Conservation (phyloP, 2,329 filamentous ascomycete genomes). For the Penicillium sp. region DNA sequence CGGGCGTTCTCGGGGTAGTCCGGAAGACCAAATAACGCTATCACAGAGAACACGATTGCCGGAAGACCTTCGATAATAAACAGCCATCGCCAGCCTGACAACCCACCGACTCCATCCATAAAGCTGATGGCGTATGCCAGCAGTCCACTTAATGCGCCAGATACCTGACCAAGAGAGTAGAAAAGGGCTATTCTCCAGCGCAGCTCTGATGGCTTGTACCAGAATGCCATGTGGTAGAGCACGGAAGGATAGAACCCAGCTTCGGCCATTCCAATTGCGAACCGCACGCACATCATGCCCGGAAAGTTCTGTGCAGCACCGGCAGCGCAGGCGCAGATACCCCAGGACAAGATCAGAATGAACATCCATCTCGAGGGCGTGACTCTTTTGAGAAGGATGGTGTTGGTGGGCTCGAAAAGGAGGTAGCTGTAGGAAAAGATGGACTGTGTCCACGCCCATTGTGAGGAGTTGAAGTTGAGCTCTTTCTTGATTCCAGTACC, state of each 20-base stretch:
- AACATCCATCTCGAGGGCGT: conserved; percentile 39
- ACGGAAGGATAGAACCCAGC: conserved; percentile 38
- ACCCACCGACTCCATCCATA: conserved; percentile 34
- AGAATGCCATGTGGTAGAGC: conserved; percentile 42
- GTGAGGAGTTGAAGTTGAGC: conserved; percentile 30
- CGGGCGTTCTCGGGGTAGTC: conserved; percentile 35
- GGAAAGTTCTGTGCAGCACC: conserved; percentile 36
- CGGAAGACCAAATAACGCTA: conserved; percentile 32
- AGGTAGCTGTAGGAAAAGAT: conserved; percentile 45
- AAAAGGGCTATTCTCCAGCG: conserved; percentile 40
- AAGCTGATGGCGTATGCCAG: conserved; percentile 41
- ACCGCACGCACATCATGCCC: conserved; percentile 41
- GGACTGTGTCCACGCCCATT: conserved; percentile 43
- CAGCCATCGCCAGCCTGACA: conserved; percentile 41
- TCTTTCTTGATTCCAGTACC: conserved; percentile 43
- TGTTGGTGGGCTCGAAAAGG: conserved; percentile 42
- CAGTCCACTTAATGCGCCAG: conserved; percentile 33
- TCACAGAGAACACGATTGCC: conserved; percentile 30
- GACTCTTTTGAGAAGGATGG: conserved; percentile 38
- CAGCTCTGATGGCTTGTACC: conserved; percentile 39
- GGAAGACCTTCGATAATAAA: conserved; percentile 41
- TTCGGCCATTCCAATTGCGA: conserved; percentile 39
- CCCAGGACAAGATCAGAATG: conserved; percentile 37
- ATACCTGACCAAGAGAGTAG: conserved; percentile 37
- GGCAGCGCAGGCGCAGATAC: conserved; percentile 36